Percentiles rank a stretch among this genome's conserved stretches.
Conservation (phyloP, 202 grass and related monocot genomes). For the Cymbopogon flexuosus region DNA sequence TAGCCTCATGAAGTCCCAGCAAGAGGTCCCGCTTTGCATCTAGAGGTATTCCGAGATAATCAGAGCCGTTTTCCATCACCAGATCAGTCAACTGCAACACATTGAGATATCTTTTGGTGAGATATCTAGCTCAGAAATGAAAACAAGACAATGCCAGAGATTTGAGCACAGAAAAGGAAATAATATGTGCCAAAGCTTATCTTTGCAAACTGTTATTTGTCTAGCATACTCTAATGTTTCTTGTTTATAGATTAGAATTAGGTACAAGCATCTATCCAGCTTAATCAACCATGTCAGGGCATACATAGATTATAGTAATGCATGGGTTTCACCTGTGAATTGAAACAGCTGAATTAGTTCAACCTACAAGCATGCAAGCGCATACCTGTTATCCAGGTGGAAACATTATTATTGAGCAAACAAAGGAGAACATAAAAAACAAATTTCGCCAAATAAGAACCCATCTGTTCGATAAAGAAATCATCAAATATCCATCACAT, state of each 20-base stretch:
- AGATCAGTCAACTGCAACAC: slow-evolving; percentile 73
- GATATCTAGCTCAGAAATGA: slow-evolving; percentile 1
- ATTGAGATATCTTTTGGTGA: slow-evolving; percentile 14
- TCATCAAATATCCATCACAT: slow-evolving; percentile 36
- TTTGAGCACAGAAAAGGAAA: not conserved
- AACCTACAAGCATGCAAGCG: slow-evolving; percentile 28
- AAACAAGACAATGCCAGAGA: not conserved
- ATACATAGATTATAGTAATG: not conserved
- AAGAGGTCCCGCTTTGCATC: slow-evolving; percentile 68
- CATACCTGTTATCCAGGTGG: slow-evolving; percentile 1
- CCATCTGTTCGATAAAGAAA: slow-evolving; percentile 29
- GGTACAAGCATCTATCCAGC: not conserved
- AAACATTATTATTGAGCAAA: slow-evolving; percentile 9
- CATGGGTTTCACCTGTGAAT: slow-evolving; percentile 1
- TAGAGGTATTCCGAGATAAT: slow-evolving; percentile 64
- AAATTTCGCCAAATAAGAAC: slow-evolving; percentile 6
- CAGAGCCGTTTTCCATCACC: slow-evolving; percentile 67
- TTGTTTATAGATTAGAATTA: not conserved
- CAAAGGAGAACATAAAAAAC: slow-evolving; percentile 18
- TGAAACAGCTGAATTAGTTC: slow-evolving; percentile 14
- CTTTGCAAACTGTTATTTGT: not conserved
- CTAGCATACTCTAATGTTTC: not conserved
- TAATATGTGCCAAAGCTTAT: not conserved
- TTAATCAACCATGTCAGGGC: not conserved
- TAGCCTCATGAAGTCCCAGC: slow-evolving; percentile 65